phyloP scores from a whole-genome alignment of 2,329 filamentous ascomycete species.

The Macrophomina phaseolina region DNA sequence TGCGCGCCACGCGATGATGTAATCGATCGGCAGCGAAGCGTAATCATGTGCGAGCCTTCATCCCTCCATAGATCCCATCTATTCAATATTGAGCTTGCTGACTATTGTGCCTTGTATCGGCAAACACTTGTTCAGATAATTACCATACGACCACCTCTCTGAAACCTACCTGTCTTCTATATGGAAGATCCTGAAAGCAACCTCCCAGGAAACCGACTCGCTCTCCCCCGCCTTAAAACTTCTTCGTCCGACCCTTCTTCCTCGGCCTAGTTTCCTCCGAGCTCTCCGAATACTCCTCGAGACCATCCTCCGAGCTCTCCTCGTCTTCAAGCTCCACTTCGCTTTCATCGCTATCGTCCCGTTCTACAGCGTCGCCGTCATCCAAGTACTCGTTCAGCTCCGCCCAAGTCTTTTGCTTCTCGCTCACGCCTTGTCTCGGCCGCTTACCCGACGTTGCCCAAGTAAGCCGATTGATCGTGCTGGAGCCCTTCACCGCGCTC shows the following conservation, averaged over 20 bases:
- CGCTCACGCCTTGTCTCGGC: constrained; percentile 31
- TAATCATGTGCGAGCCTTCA: constrained; percentile 5
- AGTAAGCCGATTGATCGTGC: constrained; percentile 1
- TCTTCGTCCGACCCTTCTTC: constrained; percentile 22
- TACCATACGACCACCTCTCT: too few species aligned
- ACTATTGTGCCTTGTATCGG: not conserved
- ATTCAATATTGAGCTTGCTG: not conserved
- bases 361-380: constrained; percentile 15
- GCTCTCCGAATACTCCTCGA: constrained; percentile 4
- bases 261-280: constrained; percentile 19
- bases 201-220: not conserved
- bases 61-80: not conserved
- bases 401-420: constrained; percentile 35
- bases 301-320: constrained; percentile 21
- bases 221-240: not conserved
- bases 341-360: constrained; percentile 24
- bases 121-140: not conserved
- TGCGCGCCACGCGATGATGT: constrained; percentile 24
- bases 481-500: constrained; percentile 8
- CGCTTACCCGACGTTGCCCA: constrained; percentile 30
- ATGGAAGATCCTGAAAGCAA: not conserved
- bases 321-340: constrained; percentile 30
- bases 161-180: too few species aligned
- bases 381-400: constrained; percentile 26
- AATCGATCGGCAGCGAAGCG: constrained; percentile 20